These are phyloP conservation scores for Termitomyces sp. DNA, from an alignment of 1,284 basidiomycete genomes.

Conservation along the genomic window DNA sequence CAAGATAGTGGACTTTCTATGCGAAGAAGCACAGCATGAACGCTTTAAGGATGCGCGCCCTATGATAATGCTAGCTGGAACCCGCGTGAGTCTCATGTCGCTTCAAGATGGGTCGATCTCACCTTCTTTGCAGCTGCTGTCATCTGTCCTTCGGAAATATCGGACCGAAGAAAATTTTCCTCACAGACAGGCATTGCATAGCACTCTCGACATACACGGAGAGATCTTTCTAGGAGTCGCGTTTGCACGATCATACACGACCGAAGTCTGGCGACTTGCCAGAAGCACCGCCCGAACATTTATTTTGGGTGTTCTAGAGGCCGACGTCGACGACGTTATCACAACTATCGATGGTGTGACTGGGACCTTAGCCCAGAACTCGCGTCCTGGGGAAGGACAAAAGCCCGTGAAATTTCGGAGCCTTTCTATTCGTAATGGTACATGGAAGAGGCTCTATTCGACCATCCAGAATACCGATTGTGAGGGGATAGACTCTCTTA, in stretches of 20 bases:
- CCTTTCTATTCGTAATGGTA: constrained; percentile 44
- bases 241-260: constrained; percentile 43
- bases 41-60: constrained; percentile 58
- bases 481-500: constrained; percentile 51
- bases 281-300: constrained; percentile 45
- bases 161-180: constrained; percentile 26
- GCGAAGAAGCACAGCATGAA: constrained; percentile 75
- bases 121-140: constrained; percentile 25
- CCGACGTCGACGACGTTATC: constrained; percentile 41
- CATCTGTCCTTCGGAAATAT: constrained; percentile 29
- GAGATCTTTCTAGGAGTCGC: constrained; percentile 57
- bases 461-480: constrained; percentile 53
- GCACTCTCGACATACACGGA: constrained; percentile 53
- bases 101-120: not conserved
- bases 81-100: constrained; percentile 47
- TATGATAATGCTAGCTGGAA: constrained; percentile 52
- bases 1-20: constrained; percentile 64
- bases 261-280: constrained; percentile 46
- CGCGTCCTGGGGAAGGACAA: constrained; percentile 1
- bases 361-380: constrained; percentile 30
- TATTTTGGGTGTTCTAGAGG: constrained; percentile 37
- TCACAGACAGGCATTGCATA: constrained; percentile 31
- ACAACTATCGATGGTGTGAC: constrained; percentile 37
- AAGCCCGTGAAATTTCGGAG: constrained; percentile 7
- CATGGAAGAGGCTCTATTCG: constrained; percentile 70